Evolutionary conservation across 2,329 filamentous ascomycete genomes (phyloP).

Genomic region (Polychaeton citri): DNA sequence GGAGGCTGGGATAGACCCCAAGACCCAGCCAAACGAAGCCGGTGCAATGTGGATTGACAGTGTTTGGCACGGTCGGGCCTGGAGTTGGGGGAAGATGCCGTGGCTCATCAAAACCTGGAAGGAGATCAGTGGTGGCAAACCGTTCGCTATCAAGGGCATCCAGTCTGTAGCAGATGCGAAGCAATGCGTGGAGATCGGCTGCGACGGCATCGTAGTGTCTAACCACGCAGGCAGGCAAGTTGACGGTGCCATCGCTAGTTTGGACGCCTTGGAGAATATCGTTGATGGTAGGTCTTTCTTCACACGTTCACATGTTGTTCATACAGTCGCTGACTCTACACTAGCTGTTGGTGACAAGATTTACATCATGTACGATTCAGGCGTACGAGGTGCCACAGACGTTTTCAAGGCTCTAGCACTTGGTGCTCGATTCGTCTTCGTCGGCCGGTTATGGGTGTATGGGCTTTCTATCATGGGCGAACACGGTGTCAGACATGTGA

Average conservation of each 20-base stretch:
- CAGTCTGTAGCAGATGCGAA: conserved; percentile 52
- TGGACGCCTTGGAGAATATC: conserved; percentile 49
- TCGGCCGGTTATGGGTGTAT: conserved; percentile 49
- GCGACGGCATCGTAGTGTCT: conserved; percentile 54
- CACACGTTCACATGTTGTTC: background rate
- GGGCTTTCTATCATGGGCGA: conserved; percentile 48
- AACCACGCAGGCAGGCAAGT: conserved; percentile 60
- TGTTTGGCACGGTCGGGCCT: conserved; percentile 50
- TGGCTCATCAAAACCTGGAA: conserved; percentile 50
- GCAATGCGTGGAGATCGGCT: conserved; percentile 44
- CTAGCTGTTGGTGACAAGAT: conserved; percentile 34
- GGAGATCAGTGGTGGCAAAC: conserved; percentile 41
- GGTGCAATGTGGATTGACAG: conserved; percentile 51
- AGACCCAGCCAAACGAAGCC: conserved; percentile 39
- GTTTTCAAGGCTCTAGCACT: conserved; percentile 49
- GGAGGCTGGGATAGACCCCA: conserved; percentile 40
- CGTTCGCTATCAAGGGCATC: conserved; percentile 55
- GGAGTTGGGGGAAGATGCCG: conserved; percentile 52
- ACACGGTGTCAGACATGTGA: conserved; percentile 46
- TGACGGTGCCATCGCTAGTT: conserved; percentile 45
- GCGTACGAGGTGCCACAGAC: conserved; percentile 43
- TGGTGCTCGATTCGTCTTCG: conserved; percentile 49
- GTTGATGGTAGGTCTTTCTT: conserved; percentile 28
- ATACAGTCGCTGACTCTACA: background rate
- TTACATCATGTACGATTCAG: conserved; percentile 48